A percentile compares a stretch with the other conserved stretches of the same genome.
These are phyloP conservation scores for Paramecium pentaurelia DNA, from an alignment of 73 alveolate genomes.

Conservation along the genomic window DNA sequence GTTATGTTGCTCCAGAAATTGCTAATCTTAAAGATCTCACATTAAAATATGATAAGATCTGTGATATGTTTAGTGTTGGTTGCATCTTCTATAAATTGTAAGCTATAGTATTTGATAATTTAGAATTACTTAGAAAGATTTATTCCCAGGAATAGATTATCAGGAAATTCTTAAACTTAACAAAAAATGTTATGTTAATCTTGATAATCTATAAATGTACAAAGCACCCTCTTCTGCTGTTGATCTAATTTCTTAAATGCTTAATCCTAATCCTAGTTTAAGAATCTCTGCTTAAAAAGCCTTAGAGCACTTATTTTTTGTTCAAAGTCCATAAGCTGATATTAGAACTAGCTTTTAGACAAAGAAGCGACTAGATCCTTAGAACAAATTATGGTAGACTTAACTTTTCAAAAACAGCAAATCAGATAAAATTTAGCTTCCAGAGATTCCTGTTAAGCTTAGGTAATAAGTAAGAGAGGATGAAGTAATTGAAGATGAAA, in stretches of 20 bases:
- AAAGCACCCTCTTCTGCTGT: slow-evolving; percentile 13
- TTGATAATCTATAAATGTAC: not conserved
- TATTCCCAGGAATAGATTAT: slow-evolving; percentile 24
- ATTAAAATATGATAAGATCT: slow-evolving; percentile 38
- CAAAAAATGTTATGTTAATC: slow-evolving; percentile 3
- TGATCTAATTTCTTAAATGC: slow-evolving; percentile 69
- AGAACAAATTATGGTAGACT: slow-evolving; percentile 14
- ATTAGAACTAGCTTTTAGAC: not conserved
- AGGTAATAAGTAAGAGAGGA: not conserved
- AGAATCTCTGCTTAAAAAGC: slow-evolving; percentile 85
- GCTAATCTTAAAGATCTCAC: slow-evolving; percentile 54
- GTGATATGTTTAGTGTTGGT: slow-evolving; percentile 63
- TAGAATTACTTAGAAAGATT: slow-evolving; percentile 1
- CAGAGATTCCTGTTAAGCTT: not conserved
- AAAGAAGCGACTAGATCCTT: not conserved
- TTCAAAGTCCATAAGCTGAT: not conserved
- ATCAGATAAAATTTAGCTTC: not conserved
- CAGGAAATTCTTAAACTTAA: not conserved
- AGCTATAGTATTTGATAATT: not conserved
- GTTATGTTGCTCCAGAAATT: slow-evolving; percentile 83
- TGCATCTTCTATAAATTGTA: slow-evolving; percentile 57
- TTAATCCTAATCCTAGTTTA: slow-evolving; percentile 69
- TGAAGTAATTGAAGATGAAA: slow-evolving; percentile 11
- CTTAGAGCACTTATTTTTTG: slow-evolving; percentile 65
- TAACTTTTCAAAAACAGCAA: not conserved